Evolutionary conservation across 768 basidiomycete genomes (phyloP), one percentile per base, ranked within the genome.

Genomic region (Chalciporus piperatus): DNA sequence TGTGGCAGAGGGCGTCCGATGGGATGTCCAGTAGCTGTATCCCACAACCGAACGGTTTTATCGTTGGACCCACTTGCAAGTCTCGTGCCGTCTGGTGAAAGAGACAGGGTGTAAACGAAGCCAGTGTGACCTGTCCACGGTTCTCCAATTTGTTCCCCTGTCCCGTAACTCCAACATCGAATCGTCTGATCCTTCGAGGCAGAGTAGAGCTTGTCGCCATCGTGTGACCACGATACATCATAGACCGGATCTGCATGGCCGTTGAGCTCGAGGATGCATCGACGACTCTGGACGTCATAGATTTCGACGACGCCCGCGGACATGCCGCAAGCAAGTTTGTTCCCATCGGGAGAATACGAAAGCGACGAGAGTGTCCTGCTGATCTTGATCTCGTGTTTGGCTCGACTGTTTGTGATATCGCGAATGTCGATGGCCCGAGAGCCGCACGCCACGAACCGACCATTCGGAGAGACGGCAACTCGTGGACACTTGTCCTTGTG

Each of bases 41-140:
- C 13, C 59, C 59, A 59, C 33, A 59, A 43, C 9, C 59, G 45
- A 23, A 59, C 14, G 0, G 50, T 40, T 4, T n/a, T 1, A 41
- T 59, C 57, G 8, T 0, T 3, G 2, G 59, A 55, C 3, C 37
- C 45, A 16, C 57, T 59, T 2, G 59, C 59, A 13, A 59, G 38
- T 19, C 41, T 50, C 0, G 20, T 22, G 8, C 53, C 59, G 9
- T 52, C 42, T 1, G 50, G 27, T 1, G 52, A 54, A 19, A 51
- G 52, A 1, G 52, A 55, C 8, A 52, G 38, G 1, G 49, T 42
- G 16, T 1, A 0, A 45, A 48, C 16, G 1, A 0, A 0, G 11
- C 14, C 2, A 1, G 44, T 43, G 20, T 51, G 56, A 20, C 30
- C 30, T 14, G 4, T 22, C 58, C 49, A 55, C 0, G 40, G 33